A percentile compares a stretch with the other conserved stretches of the same genome.
These are phyloP conservation scores for Diaporthe nobilis DNA, from an alignment of 2,329 filamentous ascomycete species.

Conservation along the genomic window DNA sequence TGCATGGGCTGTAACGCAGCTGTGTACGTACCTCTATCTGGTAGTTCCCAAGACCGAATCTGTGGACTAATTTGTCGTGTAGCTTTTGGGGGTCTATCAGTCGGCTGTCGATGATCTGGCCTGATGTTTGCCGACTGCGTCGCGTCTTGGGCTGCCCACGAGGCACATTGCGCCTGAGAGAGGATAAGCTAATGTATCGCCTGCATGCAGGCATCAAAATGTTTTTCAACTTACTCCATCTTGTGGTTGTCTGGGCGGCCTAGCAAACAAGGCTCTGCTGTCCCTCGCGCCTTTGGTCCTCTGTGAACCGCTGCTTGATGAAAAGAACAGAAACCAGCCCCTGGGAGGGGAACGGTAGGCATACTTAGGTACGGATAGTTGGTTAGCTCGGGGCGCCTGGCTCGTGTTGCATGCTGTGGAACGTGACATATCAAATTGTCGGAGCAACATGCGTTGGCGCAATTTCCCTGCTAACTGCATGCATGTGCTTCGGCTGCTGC, in stretches of 20 bases:
- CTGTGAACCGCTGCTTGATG: neutral
- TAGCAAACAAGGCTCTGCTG: slow-evolving; percentile 3
- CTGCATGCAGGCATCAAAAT: neutral
- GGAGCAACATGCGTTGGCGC: neutral
- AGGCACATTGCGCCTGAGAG: neutral
- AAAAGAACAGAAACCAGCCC: neutral
- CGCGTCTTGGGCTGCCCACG: slow-evolving; percentile 9
- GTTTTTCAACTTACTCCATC: slow-evolving; percentile 28
- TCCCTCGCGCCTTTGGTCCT: neutral
- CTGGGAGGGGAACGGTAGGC: neutral
- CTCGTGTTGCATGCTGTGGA: neutral
- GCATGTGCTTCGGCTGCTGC: neutral
- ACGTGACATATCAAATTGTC: neutral
- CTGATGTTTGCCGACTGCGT: slow-evolving; percentile 10
- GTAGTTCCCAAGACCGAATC: slow-evolving; percentile 30
- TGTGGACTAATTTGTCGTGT: slow-evolving; percentile 18
- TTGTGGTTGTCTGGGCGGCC: neutral
- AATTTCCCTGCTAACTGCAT: neutral
- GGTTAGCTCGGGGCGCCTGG: neutral
- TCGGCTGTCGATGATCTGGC: slow-evolving; percentile 36
- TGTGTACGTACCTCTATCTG: slow-evolving; percentile 29
- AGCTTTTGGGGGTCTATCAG: slow-evolving; percentile 32
- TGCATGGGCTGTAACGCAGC: neutral
- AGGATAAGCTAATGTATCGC: neutral
- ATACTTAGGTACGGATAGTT: slow-evolving; percentile 22